phyloP scores from a whole-genome alignment of 2,329 filamentous ascomycete genomes.

The Trichoderma koningiopsis region DNA sequence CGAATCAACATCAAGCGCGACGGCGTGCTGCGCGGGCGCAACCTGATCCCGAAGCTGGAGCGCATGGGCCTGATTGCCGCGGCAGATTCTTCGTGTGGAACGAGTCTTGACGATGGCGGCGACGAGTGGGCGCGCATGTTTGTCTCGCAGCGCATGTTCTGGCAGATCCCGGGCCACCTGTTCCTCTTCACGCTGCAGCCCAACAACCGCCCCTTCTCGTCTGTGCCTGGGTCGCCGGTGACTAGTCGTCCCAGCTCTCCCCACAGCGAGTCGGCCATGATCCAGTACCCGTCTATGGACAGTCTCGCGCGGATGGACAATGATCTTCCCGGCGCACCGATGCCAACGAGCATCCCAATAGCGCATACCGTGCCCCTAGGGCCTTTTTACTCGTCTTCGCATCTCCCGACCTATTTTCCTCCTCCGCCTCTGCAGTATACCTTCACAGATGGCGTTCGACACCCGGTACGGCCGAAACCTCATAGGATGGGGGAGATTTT shows the following conservation, averaged over 20 bases:
- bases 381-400: constrained; percentile 79
- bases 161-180: constrained; percentile 84
- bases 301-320: constrained; percentile 34
- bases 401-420: constrained; percentile 89
- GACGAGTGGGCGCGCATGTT: constrained; percentile 80
- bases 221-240: constrained; percentile 54
- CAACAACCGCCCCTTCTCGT: constrained; percentile 38
- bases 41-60: constrained; percentile 86
- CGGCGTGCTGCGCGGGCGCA: constrained; percentile 82
- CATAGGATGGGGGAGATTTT: constrained; percentile 89
- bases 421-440: constrained; percentile 80
- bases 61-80: constrained; percentile 84
- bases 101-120: constrained; percentile 60
- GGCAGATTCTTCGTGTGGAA: constrained; percentile 74
- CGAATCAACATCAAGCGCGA: constrained; percentile 80
- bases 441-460: constrained; percentile 75
- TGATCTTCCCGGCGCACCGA: constrained; percentile 45
- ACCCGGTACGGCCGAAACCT: constrained; percentile 85
- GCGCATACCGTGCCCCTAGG: constrained; percentile 53
- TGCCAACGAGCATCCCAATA: constrained; percentile 39
- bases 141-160: constrained; percentile 78
- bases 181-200: constrained; percentile 86
- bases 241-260: constrained; percentile 58
- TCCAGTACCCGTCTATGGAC: constrained; percentile 31
- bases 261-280: constrained; percentile 35